These are phyloP conservation scores for Geotrichum bryndzae DNA, from an alignment of 1,139 yeast genomes.

Conservation along the genomic window DNA sequence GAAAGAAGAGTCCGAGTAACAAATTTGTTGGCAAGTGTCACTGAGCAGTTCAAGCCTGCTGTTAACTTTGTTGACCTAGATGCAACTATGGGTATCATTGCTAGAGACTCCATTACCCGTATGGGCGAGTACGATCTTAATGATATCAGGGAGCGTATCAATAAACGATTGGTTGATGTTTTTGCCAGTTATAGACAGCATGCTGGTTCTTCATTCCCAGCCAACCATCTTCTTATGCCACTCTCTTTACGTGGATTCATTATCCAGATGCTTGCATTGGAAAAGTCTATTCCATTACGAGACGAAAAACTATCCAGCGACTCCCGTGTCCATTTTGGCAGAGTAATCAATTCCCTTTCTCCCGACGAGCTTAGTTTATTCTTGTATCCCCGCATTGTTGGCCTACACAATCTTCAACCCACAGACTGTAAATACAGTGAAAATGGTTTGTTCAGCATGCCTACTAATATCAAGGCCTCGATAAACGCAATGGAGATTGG, in stretches of 20 bases:
- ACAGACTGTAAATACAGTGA: conserved; percentile 42
- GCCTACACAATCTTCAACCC: conserved; percentile 60
- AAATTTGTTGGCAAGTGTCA: conserved; percentile 74
- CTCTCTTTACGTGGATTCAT: conserved; percentile 72
- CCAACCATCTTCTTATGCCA: conserved; percentile 74
- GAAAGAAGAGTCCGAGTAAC: conserved; percentile 76
- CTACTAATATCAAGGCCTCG: conserved; percentile 48
- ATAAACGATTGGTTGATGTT: conserved; percentile 60
- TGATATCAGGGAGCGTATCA: conserved; percentile 59
- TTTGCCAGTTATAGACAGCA: conserved; percentile 65
- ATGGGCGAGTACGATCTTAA: conserved; percentile 50
- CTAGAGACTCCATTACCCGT: conserved; percentile 62
- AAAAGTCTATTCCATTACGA: conserved; percentile 62
- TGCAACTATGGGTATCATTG: conserved; percentile 62
- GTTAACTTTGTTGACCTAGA: conserved; percentile 84
- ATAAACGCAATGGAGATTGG: conserved; percentile 49
- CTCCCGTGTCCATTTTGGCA: conserved; percentile 53
- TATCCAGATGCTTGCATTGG: conserved; percentile 58
- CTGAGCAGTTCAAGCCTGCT: conserved; percentile 66
- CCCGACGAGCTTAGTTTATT: conserved; percentile 55
- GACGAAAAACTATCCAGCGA: conserved; percentile 39
- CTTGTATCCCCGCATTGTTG: conserved; percentile 76
- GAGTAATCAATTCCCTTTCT: conserved; percentile 50
- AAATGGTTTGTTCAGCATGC: conserved; percentile 45
- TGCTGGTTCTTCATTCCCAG: conserved; percentile 44